phyloP scores from a whole-genome alignment of 1,284 basidiomycete species.

The Leccinum huronense region DNA sequence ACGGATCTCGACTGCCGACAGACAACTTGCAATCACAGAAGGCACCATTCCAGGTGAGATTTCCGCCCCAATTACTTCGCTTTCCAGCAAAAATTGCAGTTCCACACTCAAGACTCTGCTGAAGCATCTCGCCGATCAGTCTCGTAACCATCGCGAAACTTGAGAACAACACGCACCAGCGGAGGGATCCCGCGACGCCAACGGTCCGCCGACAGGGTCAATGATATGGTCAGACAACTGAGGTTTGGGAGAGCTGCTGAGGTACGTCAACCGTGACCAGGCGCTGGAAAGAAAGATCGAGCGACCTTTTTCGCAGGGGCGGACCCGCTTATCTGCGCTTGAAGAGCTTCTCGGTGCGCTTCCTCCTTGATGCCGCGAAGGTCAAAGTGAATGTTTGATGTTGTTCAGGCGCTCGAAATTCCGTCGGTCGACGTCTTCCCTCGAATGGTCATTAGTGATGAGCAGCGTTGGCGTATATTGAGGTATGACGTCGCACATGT shows the following conservation, averaged over 20 bases:
- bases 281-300: conserved; percentile 60
- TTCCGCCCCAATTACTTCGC: conserved; percentile 55
- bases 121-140: conserved; percentile 8
- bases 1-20: conserved; percentile 68
- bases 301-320: conserved; percentile 48
- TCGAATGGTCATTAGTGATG: conserved; percentile 43
- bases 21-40: conserved; percentile 59
- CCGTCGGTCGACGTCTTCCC: conserved; percentile 56
- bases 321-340: conserved; percentile 41
- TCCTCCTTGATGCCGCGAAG: conserved; percentile 69
- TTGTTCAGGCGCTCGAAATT: conserved; percentile 73
- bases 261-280: conserved; percentile 72
- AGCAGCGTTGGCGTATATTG: conserved; percentile 45
- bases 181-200: conserved; percentile 51
- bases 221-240: conserved; percentile 70
- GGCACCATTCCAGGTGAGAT: conserved; percentile 60
- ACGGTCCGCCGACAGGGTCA: conserved; percentile 38
- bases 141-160: background rate
- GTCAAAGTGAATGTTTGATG: conserved; percentile 72
- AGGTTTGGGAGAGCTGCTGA: conserved; percentile 70
- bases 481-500: conserved; percentile 61
- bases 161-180: conserved; percentile 52
- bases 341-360: conserved; percentile 58
- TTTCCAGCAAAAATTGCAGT: conserved; percentile 61
- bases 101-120: conserved; percentile 73